Percentiles rank a stretch among this genome's conserved stretches.
These are phyloP conservation scores for Dendrocalamus latiflorus DNA, from an alignment of 202 grass and related monocot species.

Conservation along the genomic window DNA sequence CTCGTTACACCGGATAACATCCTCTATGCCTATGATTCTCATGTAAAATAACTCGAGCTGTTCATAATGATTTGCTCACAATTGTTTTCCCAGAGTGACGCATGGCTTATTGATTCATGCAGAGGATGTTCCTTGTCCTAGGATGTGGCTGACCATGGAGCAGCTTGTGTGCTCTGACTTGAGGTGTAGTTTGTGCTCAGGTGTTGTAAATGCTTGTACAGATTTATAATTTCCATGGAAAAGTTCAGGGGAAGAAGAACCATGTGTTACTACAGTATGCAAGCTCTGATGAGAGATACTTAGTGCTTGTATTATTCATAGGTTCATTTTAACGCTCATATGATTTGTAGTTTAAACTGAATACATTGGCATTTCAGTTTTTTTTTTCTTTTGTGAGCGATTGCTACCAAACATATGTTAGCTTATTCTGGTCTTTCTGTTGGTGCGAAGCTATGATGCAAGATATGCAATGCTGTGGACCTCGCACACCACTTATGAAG, in stretches of 20 bases:
- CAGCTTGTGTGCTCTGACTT: no score
- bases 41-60: slow-evolving; percentile 67
- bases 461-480: neutral
- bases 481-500: no score
- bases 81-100: slow-evolving; percentile 33
- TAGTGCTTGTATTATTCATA: neutral
- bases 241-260: neutral
- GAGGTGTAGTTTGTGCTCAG: no score
- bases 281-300: neutral
- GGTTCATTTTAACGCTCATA: neutral
- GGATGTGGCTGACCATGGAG: no score
- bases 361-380: neutral
- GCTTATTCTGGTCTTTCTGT: neutral
- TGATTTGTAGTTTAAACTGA: neutral
- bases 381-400: neutral
- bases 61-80: slow-evolving; percentile 22
- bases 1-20: slow-evolving; percentile 57
- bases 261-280: neutral
- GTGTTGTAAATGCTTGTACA: no score
- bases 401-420: neutral
- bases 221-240: no score
- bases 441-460: neutral
- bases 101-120: no score
- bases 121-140: no score
- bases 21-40: slow-evolving; percentile 79